A percentile compares a stretch with the other conserved stretches of the same genome.
phyloP scores from a whole-genome alignment of 2,329 filamentous ascomycete species.

The Colletotrichum ledebouriae region DNA sequence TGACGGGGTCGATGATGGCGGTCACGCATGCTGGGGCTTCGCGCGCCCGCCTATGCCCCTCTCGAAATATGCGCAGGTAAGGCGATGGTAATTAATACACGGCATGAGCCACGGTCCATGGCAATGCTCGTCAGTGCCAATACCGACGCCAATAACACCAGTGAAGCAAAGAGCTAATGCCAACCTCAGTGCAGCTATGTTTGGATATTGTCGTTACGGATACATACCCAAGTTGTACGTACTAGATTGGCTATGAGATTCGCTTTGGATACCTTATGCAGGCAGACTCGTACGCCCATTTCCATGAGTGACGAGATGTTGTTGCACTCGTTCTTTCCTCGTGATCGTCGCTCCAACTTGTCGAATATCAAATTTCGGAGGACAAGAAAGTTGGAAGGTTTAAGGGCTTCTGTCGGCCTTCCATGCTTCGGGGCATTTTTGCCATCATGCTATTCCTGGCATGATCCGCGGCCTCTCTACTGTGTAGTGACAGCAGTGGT shows the following conservation, averaged over 20 bases:
- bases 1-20: slow-evolving; percentile 21
- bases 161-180: neutral
- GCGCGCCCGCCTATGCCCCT: slow-evolving; percentile 24
- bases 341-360: slow-evolving; percentile 2
- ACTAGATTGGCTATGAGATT: slow-evolving; percentile 16
- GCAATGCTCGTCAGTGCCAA: slow-evolving; percentile 23
- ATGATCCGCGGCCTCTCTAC: slow-evolving; percentile 25
- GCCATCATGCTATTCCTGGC: slow-evolving; percentile 28
- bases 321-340: neutral
- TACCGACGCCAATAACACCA: slow-evolving; percentile 24
- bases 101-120: neutral
- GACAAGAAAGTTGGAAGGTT: slow-evolving; percentile 7
- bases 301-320: slow-evolving; percentile 10
- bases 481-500: neutral
- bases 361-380: neutral
- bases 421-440: slow-evolving; percentile 24
- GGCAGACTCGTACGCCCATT: slow-evolving; percentile 4
- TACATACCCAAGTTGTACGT: slow-evolving; percentile 15
- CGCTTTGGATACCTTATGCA: slow-evolving; percentile 3
- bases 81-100: slow-evolving; percentile 5
- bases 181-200: slow-evolving; percentile 5
- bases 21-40: slow-evolving; percentile 24
- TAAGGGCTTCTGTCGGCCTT: slow-evolving; percentile 9
- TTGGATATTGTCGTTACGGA: slow-evolving; percentile 22
- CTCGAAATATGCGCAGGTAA: slow-evolving; percentile 22